Base-by-base conservation (phyloP, 768 basidiomycete genomes). In the Pleurotus ostreatus region DNA sequence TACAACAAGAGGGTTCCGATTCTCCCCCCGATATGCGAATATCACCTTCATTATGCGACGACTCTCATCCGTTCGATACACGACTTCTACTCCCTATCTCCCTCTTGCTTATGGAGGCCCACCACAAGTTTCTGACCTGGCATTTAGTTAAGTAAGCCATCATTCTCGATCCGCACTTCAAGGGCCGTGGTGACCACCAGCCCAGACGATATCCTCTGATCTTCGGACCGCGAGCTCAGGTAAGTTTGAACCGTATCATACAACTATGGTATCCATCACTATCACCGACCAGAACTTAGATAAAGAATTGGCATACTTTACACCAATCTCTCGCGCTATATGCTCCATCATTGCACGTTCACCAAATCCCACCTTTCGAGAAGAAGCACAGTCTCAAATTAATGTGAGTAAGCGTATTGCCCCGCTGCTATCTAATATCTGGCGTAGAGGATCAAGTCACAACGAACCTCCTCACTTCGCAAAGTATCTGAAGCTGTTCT, bases 201-300 rank as follows among this genome's bases (percentile, higher is more conserved):
- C 41, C 30, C 61, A 92, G 90, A 63, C 83, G 84, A 2, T 90
- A 91, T 70, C 90, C 90, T 18, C 73, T 89, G 39, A 80, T 91
- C 55, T 92, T 92, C 66, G 90, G 90, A 2, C 68, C 75, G 23
- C 84, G 84, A 83, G 74, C 77, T 64, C 77, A 78, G 74, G 89
- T 86, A 72, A 55, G 68, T 66, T 9, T 52, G 57, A 45, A 46
- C 48, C 38, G 26, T 15, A 25, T 52, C 46, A 57, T 48, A 40
- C 23, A 34, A 34, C 30, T 34, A 34, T 34, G 9, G 2, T 11
- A 11, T 34, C 9, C 30, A 11, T 34, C 30, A 34, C 30, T 2
- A 34, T 11, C 30, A 41, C 37, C 51, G 23, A 37, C 47, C 63
- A 89, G 86, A 82, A 81, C 73, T 73, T 87, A 34, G 79, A 82